These are phyloP conservation scores for Tremellales sp. DNA, from an alignment of 1,284 basidiomycete genomes.

Conservation along the genomic window DNA sequence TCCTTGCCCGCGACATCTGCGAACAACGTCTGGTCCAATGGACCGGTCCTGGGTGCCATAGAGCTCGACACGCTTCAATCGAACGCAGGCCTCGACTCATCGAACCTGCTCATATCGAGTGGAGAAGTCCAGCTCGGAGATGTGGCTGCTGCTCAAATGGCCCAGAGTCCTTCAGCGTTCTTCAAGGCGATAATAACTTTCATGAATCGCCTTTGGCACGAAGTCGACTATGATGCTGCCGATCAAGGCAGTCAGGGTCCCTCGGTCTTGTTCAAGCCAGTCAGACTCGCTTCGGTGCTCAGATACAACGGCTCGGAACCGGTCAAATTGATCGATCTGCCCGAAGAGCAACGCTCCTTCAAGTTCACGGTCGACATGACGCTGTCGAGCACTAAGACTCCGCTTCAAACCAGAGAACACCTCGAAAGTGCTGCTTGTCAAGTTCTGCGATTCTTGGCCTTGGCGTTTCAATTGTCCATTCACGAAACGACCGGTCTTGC, in stretches of 20 bases:
- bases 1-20: too few species aligned
- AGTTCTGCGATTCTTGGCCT: background rate
- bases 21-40: conserved; percentile 30
- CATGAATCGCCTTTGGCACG: conserved; percentile 28
- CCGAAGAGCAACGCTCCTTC: conserved; percentile 31
- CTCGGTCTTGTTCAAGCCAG: conserved; percentile 29
- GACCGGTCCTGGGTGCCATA: conserved; percentile 17
- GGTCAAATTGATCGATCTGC: conserved; percentile 27
- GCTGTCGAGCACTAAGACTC: conserved; percentile 17
- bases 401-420: background rate
- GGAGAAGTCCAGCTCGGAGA: background rate
- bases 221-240: background rate
- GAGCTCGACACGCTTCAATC: conserved; percentile 18
- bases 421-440: background rate
- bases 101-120: conserved; percentile 8
- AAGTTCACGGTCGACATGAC: conserved; percentile 21
- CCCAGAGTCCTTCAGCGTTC: conserved; percentile 2
- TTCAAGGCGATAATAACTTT: conserved; percentile 19
- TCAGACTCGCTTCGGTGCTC: conserved; percentile 18
- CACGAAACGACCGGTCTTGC: too few species aligned
- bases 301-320: conserved; percentile 21
- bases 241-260: conserved; percentile 12
- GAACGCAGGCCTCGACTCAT: background rate
- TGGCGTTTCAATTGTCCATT: background rate
- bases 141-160: background rate